phyloP scores from a whole-genome alignment of 2,329 filamentous ascomycete species.

The Aspergillus sclerotialis region DNA sequence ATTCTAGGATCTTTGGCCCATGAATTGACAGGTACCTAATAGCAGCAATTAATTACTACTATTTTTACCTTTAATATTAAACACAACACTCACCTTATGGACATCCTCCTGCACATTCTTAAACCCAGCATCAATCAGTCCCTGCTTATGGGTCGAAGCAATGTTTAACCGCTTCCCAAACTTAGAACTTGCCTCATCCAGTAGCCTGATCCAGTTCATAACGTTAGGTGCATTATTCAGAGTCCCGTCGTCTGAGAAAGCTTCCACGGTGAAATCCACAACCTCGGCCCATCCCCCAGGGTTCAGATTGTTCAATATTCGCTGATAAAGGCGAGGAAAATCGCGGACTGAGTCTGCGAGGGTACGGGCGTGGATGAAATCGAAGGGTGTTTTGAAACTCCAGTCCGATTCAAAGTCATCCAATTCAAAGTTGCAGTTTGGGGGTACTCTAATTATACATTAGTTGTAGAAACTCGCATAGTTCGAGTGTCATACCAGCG shows the following conservation, averaged over 20 bases:
- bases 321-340: conserved; percentile 15
- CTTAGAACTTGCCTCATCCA: conserved; percentile 22
- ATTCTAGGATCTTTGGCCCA: conserved; percentile 44
- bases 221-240: conserved; percentile 17
- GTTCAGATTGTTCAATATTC: conserved; percentile 29
- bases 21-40: conserved; percentile 39
- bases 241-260: conserved; percentile 25
- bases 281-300: conserved; percentile 48
- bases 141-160: conserved; percentile 30
- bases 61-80: neutral
- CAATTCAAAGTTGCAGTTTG: conserved; percentile 21
- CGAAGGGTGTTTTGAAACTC: conserved; percentile 16
- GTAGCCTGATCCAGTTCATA: conserved; percentile 17
- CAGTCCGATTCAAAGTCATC: conserved; percentile 22
- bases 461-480: neutral
- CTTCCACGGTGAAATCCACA: conserved; percentile 27
- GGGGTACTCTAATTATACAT: conserved; percentile 15
- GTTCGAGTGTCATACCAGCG: conserved; percentile 12
- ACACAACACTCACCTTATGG: conserved; percentile 28
- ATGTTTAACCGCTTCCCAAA: conserved; percentile 30
- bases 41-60: neutral
- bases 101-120: conserved; percentile 43
- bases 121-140: conserved; percentile 49
- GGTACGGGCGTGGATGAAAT: conserved; percentile 21
- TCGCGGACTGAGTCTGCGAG: conserved; percentile 19